A percentile compares a stretch with the other conserved stretches of the same genome.
Evolutionary conservation across 1,284 basidiomycete genomes (phyloP).

Genomic region (Cutaneotrichosporon mucoides): DNA sequence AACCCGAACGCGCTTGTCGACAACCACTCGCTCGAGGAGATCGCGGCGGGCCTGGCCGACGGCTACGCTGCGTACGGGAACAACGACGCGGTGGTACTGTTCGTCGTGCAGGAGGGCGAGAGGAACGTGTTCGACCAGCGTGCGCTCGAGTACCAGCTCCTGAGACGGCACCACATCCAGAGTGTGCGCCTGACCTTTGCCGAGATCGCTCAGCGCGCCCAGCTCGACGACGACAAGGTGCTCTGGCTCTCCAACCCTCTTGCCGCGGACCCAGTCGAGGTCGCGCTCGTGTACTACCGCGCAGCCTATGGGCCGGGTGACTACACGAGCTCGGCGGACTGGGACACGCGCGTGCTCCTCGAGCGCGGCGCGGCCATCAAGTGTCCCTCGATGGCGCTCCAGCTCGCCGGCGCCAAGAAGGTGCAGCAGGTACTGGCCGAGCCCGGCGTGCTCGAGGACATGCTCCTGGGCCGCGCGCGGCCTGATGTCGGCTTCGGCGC

Average conservation of each 20-base stretch:
- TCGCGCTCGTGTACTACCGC: conserved; percentile 82
- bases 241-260: conserved; percentile 52
- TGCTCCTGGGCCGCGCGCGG: conserved; percentile 52
- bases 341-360: conserved; percentile 67
- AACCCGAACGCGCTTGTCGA: conserved; percentile 61
- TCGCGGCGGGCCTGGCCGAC: conserved; percentile 71
- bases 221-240: conserved; percentile 52
- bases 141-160: conserved; percentile 75
- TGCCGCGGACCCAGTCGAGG: conserved; percentile 54
- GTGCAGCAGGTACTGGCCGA: conserved; percentile 84
- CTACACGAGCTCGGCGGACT: conserved; percentile 63
- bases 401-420: conserved; percentile 93
- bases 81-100: conserved; percentile 57
- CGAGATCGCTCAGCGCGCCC: conserved; percentile 58
- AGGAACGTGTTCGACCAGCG: conserved; percentile 96
- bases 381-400: conserved; percentile 84
- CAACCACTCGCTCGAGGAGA: conserved; percentile 67
- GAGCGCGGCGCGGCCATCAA: conserved; percentile 84
- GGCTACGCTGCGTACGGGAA: conserved; percentile 70
- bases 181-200: conserved; percentile 71
- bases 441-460: conserved; percentile 67
- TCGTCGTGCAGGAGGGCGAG: conserved; percentile 84
- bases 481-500: conserved; percentile 44
- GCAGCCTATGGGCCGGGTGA: conserved; percentile 83
- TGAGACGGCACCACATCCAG: conserved; percentile 64